These are phyloP conservation scores for Scutellaria baicalensis DNA, from an alignment of 257 asterid genomes.

Conservation along the genomic window DNA sequence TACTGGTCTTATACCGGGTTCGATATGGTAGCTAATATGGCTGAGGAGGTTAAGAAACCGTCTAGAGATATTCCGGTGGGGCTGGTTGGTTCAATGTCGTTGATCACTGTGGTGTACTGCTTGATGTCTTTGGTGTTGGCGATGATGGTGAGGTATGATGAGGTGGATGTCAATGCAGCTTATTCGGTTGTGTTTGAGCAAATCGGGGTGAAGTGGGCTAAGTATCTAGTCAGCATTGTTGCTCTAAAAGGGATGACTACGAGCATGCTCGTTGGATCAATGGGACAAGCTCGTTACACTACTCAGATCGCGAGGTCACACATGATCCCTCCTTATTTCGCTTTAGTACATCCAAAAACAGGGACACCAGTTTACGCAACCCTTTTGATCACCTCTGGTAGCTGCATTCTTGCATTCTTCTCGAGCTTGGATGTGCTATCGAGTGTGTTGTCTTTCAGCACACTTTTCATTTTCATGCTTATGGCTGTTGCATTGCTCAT, in stretches of 20 bases:
- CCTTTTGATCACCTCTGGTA: slow-evolving; percentile 53
- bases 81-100: slow-evolving; percentile 83
- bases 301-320: slow-evolving; percentile 92
- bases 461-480: slow-evolving; percentile 92
- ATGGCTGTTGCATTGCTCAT: slow-evolving; percentile 91
- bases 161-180: slow-evolving; percentile 77
- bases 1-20: slow-evolving; percentile 96
- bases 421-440: slow-evolving; percentile 85
- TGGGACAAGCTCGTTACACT: slow-evolving; percentile 97
- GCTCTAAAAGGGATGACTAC: slow-evolving; percentile 98
- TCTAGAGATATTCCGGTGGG: slow-evolving; percentile 84
- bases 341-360: slow-evolving; percentile 76
- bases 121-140: slow-evolving; percentile 65
- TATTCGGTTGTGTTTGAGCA: slow-evolving; percentile 69
- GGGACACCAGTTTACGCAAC: slow-evolving; percentile 88
- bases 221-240: slow-evolving; percentile 69
- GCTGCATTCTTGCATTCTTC: slow-evolving; percentile 75
- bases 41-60: slow-evolving; percentile 87
- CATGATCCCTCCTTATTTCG: slow-evolving; percentile 91
- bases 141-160: slow-evolving; percentile 70
- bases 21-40: slow-evolving; percentile 95
- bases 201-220: slow-evolving; percentile 79
- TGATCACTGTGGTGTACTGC: slow-evolving; percentile 71
- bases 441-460: slow-evolving; percentile 75
- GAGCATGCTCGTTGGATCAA: slow-evolving; percentile 84